Conservation (phyloP, 129 eudicot species). For the Flaveria brownii region DNA sequence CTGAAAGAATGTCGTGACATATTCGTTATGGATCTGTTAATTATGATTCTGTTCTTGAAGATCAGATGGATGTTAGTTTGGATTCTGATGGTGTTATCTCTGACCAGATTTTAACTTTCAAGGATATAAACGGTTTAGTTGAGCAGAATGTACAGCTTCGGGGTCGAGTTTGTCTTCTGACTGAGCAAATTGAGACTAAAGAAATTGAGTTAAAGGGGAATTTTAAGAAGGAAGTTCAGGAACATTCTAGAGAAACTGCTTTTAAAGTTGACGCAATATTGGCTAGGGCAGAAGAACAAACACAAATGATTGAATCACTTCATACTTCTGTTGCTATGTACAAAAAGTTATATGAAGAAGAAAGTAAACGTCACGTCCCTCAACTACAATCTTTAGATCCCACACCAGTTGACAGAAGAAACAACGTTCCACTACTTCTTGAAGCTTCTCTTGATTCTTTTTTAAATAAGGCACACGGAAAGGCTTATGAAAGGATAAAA, state of each 20-base stretch:
- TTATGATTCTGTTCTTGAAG: conserved; percentile 32
- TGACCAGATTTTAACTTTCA: conserved; percentile 62
- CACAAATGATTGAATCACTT: conserved; percentile 82
- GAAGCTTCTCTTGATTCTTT: conserved; percentile 60
- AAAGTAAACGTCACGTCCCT: conserved; percentile 52
- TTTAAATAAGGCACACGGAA: conserved; percentile 50
- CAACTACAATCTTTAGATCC: conserved; percentile 34
- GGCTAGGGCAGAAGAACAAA: conserved; percentile 87
- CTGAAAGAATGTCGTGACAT: conserved; percentile 93
- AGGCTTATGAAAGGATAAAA: conserved; percentile 55
- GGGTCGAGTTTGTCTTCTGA: conserved; percentile 66
- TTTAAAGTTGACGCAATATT: conserved; percentile 73
- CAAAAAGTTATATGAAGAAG: conserved; percentile 84
- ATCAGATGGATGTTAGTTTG: conserved; percentile 26
- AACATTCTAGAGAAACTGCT: conserved; percentile 63
- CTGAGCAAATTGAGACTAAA: conserved; percentile 70
- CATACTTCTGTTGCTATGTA: conserved; percentile 90
- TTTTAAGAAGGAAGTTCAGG: conserved; percentile 65
- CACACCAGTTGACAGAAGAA: conserved; percentile 44
- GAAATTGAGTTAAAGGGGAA: conserved; percentile 70
- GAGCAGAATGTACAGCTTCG: conserved; percentile 93
- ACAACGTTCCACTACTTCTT: conserved; percentile 39
- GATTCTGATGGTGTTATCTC: conserved; percentile 53
- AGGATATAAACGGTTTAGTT: conserved; percentile 85
- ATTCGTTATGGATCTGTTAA: conserved; percentile 54